phyloP scores from a whole-genome alignment of 345 rosid species.

The Eucalyptus dawsonii region DNA sequence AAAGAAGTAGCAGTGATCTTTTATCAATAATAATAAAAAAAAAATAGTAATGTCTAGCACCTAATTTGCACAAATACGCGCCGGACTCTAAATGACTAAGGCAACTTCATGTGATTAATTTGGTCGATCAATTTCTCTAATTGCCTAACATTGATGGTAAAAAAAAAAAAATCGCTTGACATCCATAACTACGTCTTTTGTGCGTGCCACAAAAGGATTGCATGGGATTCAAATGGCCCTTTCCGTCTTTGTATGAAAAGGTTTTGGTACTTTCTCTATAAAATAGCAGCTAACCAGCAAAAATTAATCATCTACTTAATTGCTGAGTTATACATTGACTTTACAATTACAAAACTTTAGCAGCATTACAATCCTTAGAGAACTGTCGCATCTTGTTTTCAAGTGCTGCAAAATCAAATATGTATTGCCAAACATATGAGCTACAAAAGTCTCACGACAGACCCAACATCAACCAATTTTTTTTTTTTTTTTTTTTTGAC shows the following conservation, averaged over 20 bases:
- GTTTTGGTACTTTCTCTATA: not conserved
- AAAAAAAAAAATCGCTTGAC: not conserved
- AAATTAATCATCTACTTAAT: not conserved
- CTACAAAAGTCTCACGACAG: not conserved
- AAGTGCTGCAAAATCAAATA: not conserved
- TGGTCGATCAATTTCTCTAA: not conserved
- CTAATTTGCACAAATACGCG: rapidly evolving
- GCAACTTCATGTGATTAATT: not conserved
- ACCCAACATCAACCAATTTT: no score
- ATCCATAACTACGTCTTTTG: not conserved
- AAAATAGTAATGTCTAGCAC: not conserved
- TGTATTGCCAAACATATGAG: not conserved
- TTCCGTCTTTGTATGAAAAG: not conserved
- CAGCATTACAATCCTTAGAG: not conserved
- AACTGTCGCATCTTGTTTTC: not conserved
- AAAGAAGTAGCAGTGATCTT: rapidly evolving
- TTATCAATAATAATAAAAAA: no score
- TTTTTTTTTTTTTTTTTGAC: no score
- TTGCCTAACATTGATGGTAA: not conserved
- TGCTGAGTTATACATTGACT: not conserved
- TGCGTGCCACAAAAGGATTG: not conserved
- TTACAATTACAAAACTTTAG: not conserved
- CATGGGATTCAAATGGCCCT: not conserved
- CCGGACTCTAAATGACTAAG: not conserved
- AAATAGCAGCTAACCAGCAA: not conserved